Percentiles rank a stretch among this genome's conserved stretches.
Conservation (phyloP, 306 rosid species). For the Citrullus amarus region DNA sequence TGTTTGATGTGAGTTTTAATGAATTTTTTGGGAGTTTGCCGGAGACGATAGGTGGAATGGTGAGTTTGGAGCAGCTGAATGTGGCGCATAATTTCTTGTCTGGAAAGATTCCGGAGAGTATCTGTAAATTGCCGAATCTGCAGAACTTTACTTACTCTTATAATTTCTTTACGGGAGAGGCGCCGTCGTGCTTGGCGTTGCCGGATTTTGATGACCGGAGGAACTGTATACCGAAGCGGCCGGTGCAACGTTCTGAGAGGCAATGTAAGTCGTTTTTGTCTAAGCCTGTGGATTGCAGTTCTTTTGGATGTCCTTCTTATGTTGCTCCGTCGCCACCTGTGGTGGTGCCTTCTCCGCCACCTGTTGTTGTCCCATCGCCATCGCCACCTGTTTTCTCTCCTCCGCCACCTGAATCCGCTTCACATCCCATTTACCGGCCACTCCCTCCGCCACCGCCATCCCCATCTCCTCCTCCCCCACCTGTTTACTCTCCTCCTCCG, state of each 20-base stretch:
- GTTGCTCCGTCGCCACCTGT: constrained; percentile 24
- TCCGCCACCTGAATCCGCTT: background rate
- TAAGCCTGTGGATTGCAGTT: constrained; percentile 55
- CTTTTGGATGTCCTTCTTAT: constrained; percentile 48
- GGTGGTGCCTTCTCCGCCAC: background rate
- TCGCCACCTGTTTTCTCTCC: background rate
- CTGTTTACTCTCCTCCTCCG: constrained; percentile 8
- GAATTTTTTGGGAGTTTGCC: constrained; percentile 72
- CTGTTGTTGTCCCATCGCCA: background rate
- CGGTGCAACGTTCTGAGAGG: constrained; percentile 42
- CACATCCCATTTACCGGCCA: constrained; percentile 1
- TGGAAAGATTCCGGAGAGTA: constrained; percentile 56
- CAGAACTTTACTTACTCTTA: constrained; percentile 70
- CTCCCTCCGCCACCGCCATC: background rate
- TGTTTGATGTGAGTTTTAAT: constrained; percentile 74
- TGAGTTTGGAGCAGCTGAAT: constrained; percentile 61
- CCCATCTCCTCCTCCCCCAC: constrained; percentile 8
- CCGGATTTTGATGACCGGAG: constrained; percentile 45
- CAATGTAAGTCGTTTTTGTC: constrained; percentile 83
- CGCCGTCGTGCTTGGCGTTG: constrained; percentile 50
- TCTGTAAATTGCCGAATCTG: constrained; percentile 57
- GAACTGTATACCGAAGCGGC: constrained; percentile 68
- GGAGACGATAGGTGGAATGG: constrained; percentile 39
- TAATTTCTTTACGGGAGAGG: constrained; percentile 78
- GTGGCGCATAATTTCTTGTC: constrained; percentile 89